phyloP scores from a whole-genome alignment of 2,329 filamentous ascomycete species.

The Whalleya microplaca region DNA sequence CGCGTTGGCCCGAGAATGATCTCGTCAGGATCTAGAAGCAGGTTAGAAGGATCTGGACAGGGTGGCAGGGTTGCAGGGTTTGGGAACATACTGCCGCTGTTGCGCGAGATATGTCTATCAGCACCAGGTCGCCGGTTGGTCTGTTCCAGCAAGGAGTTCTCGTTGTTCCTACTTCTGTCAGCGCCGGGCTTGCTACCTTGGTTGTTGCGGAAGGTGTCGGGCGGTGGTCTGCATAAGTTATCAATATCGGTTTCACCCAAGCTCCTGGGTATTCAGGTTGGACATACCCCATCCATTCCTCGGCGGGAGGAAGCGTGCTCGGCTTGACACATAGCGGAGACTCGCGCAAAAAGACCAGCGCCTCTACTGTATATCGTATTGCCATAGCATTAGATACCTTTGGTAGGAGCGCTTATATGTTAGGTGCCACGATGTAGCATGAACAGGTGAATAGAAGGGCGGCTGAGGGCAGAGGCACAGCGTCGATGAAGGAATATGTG shows the following conservation, averaged over 20 bases:
- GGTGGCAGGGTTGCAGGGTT: slow-evolving; percentile 8
- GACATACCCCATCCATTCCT: slow-evolving; percentile 95
- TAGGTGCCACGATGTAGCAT: neutral
- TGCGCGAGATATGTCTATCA: slow-evolving; percentile 60
- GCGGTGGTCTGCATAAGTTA: slow-evolving; percentile 43
- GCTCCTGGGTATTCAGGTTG: neutral
- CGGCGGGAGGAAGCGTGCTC: slow-evolving; percentile 75
- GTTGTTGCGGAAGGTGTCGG: slow-evolving; percentile 50
- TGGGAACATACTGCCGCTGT: slow-evolving; percentile 55
- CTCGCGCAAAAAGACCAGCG: slow-evolving; percentile 74
- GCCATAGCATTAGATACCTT: slow-evolving; percentile 47
- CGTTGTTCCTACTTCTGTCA: slow-evolving; percentile 50
- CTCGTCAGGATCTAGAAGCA: slow-evolving; percentile 68
- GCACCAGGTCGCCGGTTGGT: slow-evolving; percentile 54
- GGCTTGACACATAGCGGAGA: slow-evolving; percentile 87
- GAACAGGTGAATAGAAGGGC: neutral
- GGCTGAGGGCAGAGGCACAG: no score
- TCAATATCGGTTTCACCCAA: slow-evolving; percentile 11
- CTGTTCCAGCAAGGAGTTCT: slow-evolving; percentile 51
- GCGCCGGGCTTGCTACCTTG: slow-evolving; percentile 44
- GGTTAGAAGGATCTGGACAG: slow-evolving; percentile 34
- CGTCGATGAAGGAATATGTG: neutral
- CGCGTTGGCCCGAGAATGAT: slow-evolving; percentile 85
- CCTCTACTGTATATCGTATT: slow-evolving; percentile 74
- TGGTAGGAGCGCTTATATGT: slow-evolving; percentile 1